These are phyloP conservation scores for Zanthoxylum bungeanum DNA, from an alignment of 345 rosid genomes.

Conservation along the genomic window DNA sequence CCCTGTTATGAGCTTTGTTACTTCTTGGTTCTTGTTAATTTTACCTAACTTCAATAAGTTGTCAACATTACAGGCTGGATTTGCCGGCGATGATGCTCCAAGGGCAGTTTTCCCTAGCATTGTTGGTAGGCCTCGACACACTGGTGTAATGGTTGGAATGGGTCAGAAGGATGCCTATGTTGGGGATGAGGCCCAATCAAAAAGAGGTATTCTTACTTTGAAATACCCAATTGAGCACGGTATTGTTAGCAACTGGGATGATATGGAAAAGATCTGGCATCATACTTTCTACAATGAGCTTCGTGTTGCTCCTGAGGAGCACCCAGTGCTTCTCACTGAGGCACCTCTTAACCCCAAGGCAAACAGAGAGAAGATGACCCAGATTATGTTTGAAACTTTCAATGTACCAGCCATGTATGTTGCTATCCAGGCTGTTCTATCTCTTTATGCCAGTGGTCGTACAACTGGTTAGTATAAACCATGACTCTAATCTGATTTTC, in stretches of 20 bases:
- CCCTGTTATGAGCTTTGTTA: background rate
- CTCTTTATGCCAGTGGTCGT: slow-evolving; percentile 50
- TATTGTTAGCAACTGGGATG: no score
- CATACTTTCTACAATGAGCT: no score
- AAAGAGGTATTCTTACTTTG: no score
- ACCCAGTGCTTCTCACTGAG: slow-evolving; percentile 49
- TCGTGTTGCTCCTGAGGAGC: slow-evolving; percentile 57
- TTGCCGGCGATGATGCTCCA: slow-evolving; percentile 59
- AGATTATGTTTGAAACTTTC: no score
- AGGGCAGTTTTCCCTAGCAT: slow-evolving; percentile 60
- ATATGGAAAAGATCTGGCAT: no score
- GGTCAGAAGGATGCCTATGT: no score
- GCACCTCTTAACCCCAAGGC: slow-evolving; percentile 58
- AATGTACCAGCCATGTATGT: no score
- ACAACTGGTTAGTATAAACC: slow-evolving; percentile 35
- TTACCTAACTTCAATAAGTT: no score
- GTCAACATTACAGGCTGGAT: slow-evolving; percentile 57
- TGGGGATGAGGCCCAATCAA: no score
- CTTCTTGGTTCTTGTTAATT: background rate
- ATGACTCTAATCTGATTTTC: background rate
- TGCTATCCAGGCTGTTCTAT: no score
- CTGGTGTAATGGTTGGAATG: slow-evolving; percentile 63
- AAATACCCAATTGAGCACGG: no score
- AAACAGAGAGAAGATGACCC: slow-evolving; percentile 60
- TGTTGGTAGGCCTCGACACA: slow-evolving; percentile 56